Percentiles rank a stretch among this genome's conserved stretches.
Evolutionary conservation across 768 basidiomycete species (phyloP).

Genomic region (Leccinum fibrillosum): DNA sequence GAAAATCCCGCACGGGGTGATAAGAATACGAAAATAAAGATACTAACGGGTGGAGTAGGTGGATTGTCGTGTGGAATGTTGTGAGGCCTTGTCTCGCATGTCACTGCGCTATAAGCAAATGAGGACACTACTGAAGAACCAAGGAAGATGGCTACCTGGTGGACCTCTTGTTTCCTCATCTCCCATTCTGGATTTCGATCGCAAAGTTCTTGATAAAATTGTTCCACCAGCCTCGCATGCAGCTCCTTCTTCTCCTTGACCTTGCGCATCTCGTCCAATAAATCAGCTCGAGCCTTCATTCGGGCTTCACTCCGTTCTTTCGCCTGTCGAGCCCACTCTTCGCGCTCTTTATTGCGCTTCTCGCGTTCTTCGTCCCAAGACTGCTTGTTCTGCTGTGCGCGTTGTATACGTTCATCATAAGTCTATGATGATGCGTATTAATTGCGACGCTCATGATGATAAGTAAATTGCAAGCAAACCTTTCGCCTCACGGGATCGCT

Average conservation of each 20-base stretch:
- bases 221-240: constrained; percentile 44
- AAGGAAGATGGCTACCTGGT: constrained; percentile 41
- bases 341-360: constrained; percentile 46
- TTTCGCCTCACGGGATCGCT: constrained; percentile 53
- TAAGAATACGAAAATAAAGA: constrained; percentile 32
- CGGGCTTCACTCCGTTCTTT: constrained; percentile 49
- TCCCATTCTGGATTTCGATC: constrained; percentile 62
- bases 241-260: constrained; percentile 41
- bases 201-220: constrained; percentile 54
- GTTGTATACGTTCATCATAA: constrained; percentile 44
- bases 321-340: constrained; percentile 51
- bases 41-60: constrained; percentile 4
- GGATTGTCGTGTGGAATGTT: constrained; percentile 15
- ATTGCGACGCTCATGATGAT: not conserved
- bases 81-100: constrained; percentile 27
- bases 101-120: constrained; percentile 26
- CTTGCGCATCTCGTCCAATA: constrained; percentile 36
- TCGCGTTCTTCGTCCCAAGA: constrained; percentile 37
- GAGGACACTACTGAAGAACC: constrained; percentile 1
- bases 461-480: constrained; percentile 33
- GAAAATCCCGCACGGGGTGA: constrained; percentile 18
- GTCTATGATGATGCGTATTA: constrained; percentile 29
- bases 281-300: constrained; percentile 40
- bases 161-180: constrained; percentile 47
- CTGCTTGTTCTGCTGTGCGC: constrained; percentile 22